Base-by-base conservation (phyloP, 2,329 filamentous ascomycete species). In the Fusarium temperatum region DNA sequence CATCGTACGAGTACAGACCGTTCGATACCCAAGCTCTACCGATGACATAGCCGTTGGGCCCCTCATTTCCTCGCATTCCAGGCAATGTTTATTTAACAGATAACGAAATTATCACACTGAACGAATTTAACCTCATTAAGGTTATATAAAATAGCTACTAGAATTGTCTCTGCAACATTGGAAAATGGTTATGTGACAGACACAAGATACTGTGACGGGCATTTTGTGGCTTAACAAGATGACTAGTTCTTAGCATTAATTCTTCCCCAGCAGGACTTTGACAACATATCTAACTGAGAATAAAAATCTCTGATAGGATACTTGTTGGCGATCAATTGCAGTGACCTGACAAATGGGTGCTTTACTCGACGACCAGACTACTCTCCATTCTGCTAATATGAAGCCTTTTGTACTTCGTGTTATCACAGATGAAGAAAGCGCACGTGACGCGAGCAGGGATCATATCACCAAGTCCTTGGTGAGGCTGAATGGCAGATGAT, bases 351-450 rank as follows among this genome's bases (percentile, higher is more conserved):
- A 24, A 24, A 24, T 24, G 24, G 24, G 24, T 24, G 24, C 24
- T 24, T 24, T 24, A 24, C 24, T 24, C 24, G 4, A 24, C 4
- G 24, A 24, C 24, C 24, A 24, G 24, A 24, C 24, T 24, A 24
- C 24, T 24, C 24, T 24, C 24, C 24, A 24, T 24, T 24, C 24
- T 24, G 24, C 24, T 24, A 24, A 24, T 24, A 24, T 24, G 24
- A 24, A 36, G 13, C 8, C 15, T 3, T 3, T 17, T 17, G 50
- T 26, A 22, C 0, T 38, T 26, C 0, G 1, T 38, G 50, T 26
- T 54, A 54, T 13, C 6, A 0, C 5, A 26, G 1, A 1, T 0
- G 1, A 0, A 4, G 6, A 1, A 0, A 17, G 24, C 0, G 18
- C 50, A 54, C 50, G 32, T 54, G 50, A 36, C 0, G 3, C 2